phyloP scores from a whole-genome alignment of 192 early-diverging fungal species.

The Spinellus fusiger region DNA sequence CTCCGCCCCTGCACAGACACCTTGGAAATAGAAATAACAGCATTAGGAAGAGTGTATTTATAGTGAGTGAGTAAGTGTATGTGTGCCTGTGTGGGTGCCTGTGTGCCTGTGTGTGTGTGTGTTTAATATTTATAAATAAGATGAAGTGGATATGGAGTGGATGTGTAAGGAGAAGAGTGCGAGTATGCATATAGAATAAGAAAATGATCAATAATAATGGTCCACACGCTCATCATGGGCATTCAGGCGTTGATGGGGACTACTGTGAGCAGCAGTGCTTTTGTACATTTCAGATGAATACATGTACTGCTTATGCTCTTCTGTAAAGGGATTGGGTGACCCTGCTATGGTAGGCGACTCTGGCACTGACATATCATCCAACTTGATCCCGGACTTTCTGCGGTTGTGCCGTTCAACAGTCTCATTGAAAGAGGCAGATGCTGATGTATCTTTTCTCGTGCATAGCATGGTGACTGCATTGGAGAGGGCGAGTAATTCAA shows the following conservation, averaged over 20 bases:
- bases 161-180: neutral
- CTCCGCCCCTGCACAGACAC: too few relatives aligned
- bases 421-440: neutral
- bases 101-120: neutral
- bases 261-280: neutral
- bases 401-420: slow-evolving; percentile 16
- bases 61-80: too few relatives aligned
- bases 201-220: neutral
- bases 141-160: neutral
- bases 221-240: neutral
- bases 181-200: too few relatives aligned
- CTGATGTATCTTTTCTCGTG: neutral
- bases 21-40: too few relatives aligned
- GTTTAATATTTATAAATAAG: neutral
- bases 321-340: neutral
- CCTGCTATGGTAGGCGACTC: slow-evolving; percentile 7
- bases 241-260: neutral
- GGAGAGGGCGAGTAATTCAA: slow-evolving; percentile 16
- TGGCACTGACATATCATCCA: slow-evolving; percentile 22
- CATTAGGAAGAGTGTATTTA: too few relatives aligned
- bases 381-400: slow-evolving; percentile 23
- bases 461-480: slow-evolving; percentile 25
- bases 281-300: neutral
- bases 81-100: neutral
- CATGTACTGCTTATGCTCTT: neutral